phyloP scores from a whole-genome alignment of 2,329 filamentous ascomycete species.

The Fusarium aywerte region DNA sequence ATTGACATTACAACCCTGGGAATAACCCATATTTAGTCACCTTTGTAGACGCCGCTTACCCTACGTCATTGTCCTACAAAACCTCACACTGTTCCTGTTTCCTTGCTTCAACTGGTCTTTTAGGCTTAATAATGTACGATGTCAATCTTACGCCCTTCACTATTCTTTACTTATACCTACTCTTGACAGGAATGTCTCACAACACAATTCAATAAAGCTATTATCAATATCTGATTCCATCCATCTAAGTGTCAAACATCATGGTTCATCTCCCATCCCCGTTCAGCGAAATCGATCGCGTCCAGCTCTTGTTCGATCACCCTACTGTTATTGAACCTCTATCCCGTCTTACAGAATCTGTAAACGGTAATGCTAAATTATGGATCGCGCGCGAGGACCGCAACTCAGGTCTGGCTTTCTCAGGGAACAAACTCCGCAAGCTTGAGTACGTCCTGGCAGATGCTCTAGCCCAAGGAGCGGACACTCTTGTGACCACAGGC shows the following conservation, averaged over 20 bases:
- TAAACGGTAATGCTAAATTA: not conserved
- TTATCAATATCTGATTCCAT: not conserved
- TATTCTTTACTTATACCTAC: not conserved
- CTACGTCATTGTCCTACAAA: not conserved
- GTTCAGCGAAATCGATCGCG: conserved; percentile 18
- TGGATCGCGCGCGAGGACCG: conserved; percentile 32
- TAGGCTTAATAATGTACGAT: conserved; percentile 19
- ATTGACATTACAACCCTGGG: not conserved
- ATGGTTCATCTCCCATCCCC: conserved; percentile 19
- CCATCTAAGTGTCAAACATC: not conserved
- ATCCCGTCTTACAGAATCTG: conserved; percentile 6
- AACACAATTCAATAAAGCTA: too few relatives aligned
- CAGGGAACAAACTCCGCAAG: conserved; percentile 31
- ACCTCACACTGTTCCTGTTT: not conserved
- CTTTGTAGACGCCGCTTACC: not conserved
- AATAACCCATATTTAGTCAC: too few relatives aligned
- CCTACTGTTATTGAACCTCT: conserved; percentile 25
- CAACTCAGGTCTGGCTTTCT: conserved; percentile 35
- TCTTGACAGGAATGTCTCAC: too few relatives aligned
- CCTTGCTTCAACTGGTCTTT: too few relatives aligned
- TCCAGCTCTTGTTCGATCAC: conserved; percentile 26
- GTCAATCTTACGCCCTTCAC: conserved; percentile 11
- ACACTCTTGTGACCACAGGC: conserved; percentile 29
- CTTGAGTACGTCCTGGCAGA: conserved; percentile 33
- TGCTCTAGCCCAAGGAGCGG: conserved; percentile 20